Base-by-base conservation (phyloP, 2,329 filamentous ascomycete species). In the Plectosphaerella sp. region DNA sequence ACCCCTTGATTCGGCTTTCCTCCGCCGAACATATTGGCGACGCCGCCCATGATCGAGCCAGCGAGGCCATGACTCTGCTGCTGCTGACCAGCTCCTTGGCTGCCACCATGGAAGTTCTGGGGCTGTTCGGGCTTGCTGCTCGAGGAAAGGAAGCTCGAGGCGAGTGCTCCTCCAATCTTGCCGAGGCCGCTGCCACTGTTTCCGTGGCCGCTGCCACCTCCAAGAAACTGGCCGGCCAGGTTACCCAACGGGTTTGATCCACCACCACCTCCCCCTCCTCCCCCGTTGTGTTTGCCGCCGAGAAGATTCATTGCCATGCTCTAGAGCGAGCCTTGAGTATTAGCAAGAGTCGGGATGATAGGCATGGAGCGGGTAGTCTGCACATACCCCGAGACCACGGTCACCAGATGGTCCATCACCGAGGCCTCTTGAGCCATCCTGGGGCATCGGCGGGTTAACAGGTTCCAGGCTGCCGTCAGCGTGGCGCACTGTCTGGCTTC, bases 371-470 rank as follows among this genome's bases (percentile, higher is more conserved):
- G 57, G 18, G 47, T 53, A 35, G 53, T 49, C 53, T 50, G 24
- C 52, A 77, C 84, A 66, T 79, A 88, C 85, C 55, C 85, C 83
- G 52, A 89, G 68, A 41, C 84, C 81, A 57, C 86, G 77, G 49
- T 88, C 84, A 35, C 81, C 77, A 25, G 72, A 70, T 24, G 72
- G 74, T 4, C 79, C 80, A 57, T 78, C 77, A 18, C 72, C 60
- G 49, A 43, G 16, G 10, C 76, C 78, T 60, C 79, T 72, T 52
- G 72, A 72, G 36, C 73, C 76, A 42, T 78, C 77, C 43, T 59
- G 63, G 8, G 74, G 78, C 69, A 79, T 67, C 46, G 59, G 63
- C 11, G 74, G 77, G 68, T 79, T 68, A 54, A 79, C 75, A 20
- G 82, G 82, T 65, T 86, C 82, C 71, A 84, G 72, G 36, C 77